Conservation (phyloP, 768 basidiomycete species). For the Boletus edulis region DNA sequence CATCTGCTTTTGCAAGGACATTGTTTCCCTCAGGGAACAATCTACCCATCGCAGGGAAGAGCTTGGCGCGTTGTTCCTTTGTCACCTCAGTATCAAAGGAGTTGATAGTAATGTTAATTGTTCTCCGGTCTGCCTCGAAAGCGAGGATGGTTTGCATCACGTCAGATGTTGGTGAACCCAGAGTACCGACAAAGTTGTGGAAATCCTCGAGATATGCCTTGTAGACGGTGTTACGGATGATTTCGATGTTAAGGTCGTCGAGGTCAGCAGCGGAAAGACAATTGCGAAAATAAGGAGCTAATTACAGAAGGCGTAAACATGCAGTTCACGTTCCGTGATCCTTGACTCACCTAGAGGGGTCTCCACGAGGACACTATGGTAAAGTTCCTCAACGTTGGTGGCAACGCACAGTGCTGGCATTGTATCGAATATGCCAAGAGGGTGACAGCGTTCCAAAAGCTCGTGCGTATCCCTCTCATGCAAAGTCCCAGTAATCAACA, state of each 20-base stretch:
- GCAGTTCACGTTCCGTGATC: neutral
- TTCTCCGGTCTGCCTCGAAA: conserved; percentile 96
- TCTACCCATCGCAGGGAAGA: conserved; percentile 92
- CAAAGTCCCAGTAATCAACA: conserved; percentile 94
- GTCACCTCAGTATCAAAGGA: conserved; percentile 94
- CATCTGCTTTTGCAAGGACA: conserved; percentile 88
- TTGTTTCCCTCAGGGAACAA: conserved; percentile 97
- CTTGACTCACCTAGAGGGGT: conserved; percentile 85
- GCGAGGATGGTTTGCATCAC: conserved; percentile 90
- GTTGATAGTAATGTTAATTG: conserved; percentile 99
- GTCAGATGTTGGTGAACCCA: conserved; percentile 84
- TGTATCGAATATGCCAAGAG: conserved; percentile 94
- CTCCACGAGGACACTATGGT: conserved; percentile 95
- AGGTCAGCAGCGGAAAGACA: conserved; percentile 94
- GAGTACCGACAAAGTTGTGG: conserved; percentile 72
- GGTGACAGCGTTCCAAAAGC: conserved; percentile 94
- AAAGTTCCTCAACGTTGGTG: conserved; percentile 97
- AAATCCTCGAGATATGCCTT: conserved; percentile 99
- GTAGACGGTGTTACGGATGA: conserved; percentile 98
- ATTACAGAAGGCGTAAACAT: neutral
- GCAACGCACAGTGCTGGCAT: conserved; percentile 99
- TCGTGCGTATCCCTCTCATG: conserved; percentile 98
- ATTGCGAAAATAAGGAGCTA: conserved; percentile 94
- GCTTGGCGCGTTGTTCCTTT: conserved; percentile 91
- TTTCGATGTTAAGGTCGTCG: conserved; percentile 99